phyloP scores from a whole-genome alignment of 2,329 filamentous ascomycete genomes.

The Fusarium albidum region DNA sequence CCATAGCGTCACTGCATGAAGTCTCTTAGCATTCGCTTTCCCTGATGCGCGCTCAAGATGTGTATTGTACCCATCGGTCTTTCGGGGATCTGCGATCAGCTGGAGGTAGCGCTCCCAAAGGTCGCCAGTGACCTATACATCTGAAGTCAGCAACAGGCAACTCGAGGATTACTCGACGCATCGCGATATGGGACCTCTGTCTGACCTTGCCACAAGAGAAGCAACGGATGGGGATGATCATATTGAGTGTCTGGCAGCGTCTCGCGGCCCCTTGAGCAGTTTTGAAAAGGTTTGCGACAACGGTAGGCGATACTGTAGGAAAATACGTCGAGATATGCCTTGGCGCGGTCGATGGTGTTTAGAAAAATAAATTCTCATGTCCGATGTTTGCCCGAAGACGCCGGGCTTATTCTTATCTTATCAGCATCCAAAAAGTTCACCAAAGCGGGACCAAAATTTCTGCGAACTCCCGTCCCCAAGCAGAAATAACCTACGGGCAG shows the following conservation, averaged over 20 bases:
- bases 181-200: constrained; percentile 39
- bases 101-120: constrained; percentile 96
- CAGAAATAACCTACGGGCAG: constrained; percentile 22
- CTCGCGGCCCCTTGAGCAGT: constrained; percentile 20
- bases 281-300: constrained; percentile 35
- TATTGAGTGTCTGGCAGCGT: constrained; percentile 57
- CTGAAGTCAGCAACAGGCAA: constrained; percentile 36
- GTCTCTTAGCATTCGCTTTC: constrained; percentile 37
- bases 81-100: constrained; percentile 77
- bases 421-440: constrained; percentile 50
- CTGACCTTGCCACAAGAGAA: constrained; percentile 98
- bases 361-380: constrained; percentile 40
- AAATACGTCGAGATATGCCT: constrained; percentile 30
- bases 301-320: constrained; percentile 24
- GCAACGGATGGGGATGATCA: constrained; percentile 99
- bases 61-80: constrained; percentile 74
- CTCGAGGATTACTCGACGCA: constrained; percentile 22
- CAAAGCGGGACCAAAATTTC: constrained; percentile 51
- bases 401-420: constrained; percentile 53
- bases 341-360: constrained; percentile 17
- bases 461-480: constrained; percentile 34
- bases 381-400: constrained; percentile 43
- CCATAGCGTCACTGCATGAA: constrained; percentile 83
- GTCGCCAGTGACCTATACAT: constrained; percentile 85
- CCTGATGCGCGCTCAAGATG: too few relatives aligned